phyloP scores from a whole-genome alignment of 192 early-diverging fungal genomes.

The Helicostylum pulchrum region DNA sequence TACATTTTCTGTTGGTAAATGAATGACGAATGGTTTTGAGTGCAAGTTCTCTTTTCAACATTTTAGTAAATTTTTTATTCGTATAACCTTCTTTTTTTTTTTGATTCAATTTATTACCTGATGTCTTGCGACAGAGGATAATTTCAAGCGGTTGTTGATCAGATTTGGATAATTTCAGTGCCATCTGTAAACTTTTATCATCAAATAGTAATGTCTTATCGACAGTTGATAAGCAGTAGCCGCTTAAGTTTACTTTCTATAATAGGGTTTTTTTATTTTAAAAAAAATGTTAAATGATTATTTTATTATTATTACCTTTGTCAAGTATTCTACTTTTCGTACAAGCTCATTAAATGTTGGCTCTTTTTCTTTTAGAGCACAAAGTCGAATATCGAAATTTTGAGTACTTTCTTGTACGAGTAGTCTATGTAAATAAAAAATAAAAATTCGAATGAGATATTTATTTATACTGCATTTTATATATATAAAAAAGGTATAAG shows the following conservation, averaged over 20 bases:
- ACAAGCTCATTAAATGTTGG: slow-evolving; percentile 2
- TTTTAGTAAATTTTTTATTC: background rate
- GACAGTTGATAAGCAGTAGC: background rate
- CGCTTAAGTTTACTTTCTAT: slow-evolving; percentile 1
- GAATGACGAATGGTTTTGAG: background rate
- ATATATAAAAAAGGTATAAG: background rate
- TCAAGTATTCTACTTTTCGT: background rate
- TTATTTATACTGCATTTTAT: background rate
- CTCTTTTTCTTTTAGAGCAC: background rate
- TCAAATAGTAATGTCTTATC: background rate
- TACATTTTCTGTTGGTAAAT: slow-evolving; percentile 2
- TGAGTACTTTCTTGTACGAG: background rate
- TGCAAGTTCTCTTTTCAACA: background rate
- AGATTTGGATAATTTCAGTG: background rate
- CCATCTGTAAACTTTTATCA: slow-evolving; percentile 6
- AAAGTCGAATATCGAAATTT: background rate
- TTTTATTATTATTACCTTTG: background rate
- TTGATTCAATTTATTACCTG: background rate
- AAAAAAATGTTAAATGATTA: background rate
- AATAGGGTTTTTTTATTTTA: background rate
- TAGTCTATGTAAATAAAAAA: background rate
- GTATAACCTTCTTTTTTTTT: background rate
- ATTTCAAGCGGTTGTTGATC: background rate
- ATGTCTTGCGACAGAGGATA: background rate
- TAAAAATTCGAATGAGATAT: too few species aligned